phyloP scores from a whole-genome alignment of 2,329 filamentous ascomycete species.

The Mollisia scopiformis region DNA sequence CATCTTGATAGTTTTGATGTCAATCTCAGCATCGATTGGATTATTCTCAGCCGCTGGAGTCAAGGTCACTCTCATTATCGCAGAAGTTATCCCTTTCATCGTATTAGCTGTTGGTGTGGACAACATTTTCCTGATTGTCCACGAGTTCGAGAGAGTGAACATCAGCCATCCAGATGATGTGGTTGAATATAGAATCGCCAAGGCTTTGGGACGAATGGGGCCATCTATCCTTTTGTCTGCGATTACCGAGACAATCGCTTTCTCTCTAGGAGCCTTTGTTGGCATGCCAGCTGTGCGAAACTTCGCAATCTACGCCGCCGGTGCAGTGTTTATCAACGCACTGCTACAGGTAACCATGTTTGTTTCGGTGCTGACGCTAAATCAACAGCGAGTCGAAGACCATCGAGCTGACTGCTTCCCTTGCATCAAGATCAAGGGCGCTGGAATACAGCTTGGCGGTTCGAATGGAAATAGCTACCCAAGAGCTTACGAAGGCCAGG shows the following conservation, averaged over 20 bases:
- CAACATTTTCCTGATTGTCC: constrained; percentile 98
- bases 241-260: constrained; percentile 91
- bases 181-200: constrained; percentile 83
- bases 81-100: constrained; percentile 97
- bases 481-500: constrained; percentile 56
- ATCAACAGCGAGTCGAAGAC: constrained; percentile 88
- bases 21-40: constrained; percentile 91
- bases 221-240: constrained; percentile 95
- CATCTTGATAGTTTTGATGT: constrained; percentile 96
- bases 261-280: constrained; percentile 89
- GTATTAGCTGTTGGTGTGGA: constrained; percentile 96
- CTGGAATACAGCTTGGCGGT: constrained; percentile 65
- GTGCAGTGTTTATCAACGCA: constrained; percentile 96
- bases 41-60: constrained; percentile 90
- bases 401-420: constrained; percentile 91
- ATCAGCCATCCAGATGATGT: constrained; percentile 86
- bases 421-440: constrained; percentile 79
- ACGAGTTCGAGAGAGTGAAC: constrained; percentile 96
- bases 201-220: constrained; percentile 92
- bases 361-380: constrained; percentile 85
- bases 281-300: constrained; percentile 98
- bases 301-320: constrained; percentile 94
- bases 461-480: constrained; percentile 57
- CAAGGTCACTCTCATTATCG: constrained; percentile 96
- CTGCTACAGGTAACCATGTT: constrained; percentile 98